These are phyloP conservation scores for Alternaria sp. DNA, from an alignment of 2,329 filamentous ascomycete genomes.

Conservation along the genomic window DNA sequence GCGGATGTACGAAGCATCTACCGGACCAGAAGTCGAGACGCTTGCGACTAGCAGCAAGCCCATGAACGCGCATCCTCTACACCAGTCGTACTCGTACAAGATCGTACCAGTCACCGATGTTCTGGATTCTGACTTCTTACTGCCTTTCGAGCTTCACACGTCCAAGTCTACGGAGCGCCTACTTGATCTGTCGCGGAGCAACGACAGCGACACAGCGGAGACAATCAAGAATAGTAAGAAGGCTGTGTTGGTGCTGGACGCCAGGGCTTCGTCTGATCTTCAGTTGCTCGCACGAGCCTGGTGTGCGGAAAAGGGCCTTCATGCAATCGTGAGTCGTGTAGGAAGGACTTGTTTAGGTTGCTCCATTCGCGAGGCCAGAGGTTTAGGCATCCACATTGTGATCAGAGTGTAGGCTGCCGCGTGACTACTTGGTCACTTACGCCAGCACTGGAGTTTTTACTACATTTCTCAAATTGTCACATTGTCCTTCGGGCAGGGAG, in stretches of 20 bases:
- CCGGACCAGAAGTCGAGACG: constrained; percentile 14
- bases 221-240: constrained; percentile 27
- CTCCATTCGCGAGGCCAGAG: constrained; percentile 75
- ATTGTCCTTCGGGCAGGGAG: background rate
- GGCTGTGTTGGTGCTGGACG: constrained; percentile 53
- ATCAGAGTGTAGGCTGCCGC: constrained; percentile 46
- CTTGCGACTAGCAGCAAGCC: constrained; percentile 21
- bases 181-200: constrained; percentile 13
- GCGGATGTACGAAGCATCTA: constrained; percentile 27
- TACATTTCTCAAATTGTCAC: background rate
- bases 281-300: constrained; percentile 75
- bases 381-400: constrained; percentile 72
- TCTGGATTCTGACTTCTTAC: constrained; percentile 32
- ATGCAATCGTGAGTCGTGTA: constrained; percentile 72
- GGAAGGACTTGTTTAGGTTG: constrained; percentile 75
- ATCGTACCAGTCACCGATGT: constrained; percentile 44
- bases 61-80: constrained; percentile 49
- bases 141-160: constrained; percentile 31
- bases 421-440: background rate
- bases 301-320: constrained; percentile 76
- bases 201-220: constrained; percentile 15
- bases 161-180: constrained; percentile 23
- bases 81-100: constrained; percentile 47
- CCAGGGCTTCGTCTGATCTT: constrained; percentile 66
- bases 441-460: background rate